Base-by-base conservation (phyloP, 2,329 filamentous ascomycete species). In the Trichoderma arundinaceum region DNA sequence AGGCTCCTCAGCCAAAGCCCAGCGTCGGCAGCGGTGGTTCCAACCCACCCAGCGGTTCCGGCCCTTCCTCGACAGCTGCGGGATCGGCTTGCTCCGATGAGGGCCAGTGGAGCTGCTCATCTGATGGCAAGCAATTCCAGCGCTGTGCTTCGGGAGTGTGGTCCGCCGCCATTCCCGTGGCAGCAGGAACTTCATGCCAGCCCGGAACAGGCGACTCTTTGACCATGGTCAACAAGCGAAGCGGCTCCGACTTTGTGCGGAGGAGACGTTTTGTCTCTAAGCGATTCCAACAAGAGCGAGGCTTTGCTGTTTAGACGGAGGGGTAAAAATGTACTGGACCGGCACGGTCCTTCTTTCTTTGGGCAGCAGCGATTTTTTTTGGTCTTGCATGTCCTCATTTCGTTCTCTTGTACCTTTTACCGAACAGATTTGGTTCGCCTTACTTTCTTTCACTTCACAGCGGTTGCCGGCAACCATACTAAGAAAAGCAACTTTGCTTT, bases 131-230 rank as follows among this genome's bases (percentile, higher is more conserved):
- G 28, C 78, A 81, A 57, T 89, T 87, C 80, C 86, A 89, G 76
- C 85, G 86, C 64, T 89, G 87, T 70, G 86, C 85, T n/a, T 83
- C 80, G 13, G 86, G 86, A 6, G 70, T 74, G 62, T 89, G 87
- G 87, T 81, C 83, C 17, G 72, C 70, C 6, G 68, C 79, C 44
- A 78, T 83, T 66, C 70, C 75, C 41, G 81, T 88, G 80, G 82
- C 86, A 1, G 69, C 78, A 1, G 87, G 87, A 43, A 88, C 84
- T 13, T 75, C 76, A 33, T 89, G 87, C 75, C 68, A 74, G 64
- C 68, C 72, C 22, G 75, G 74, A 59, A 66, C 71, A 41, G 66
- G 65, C 19, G 69, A 72, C 19, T 62, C 69, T 17, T 72, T 79
- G 48, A 69, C 68, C 28, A 68, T 70, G 44, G 53, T 41, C 46